Percentiles rank a stretch among this genome's conserved stretches.
phyloP scores from a whole-genome alignment of 2,329 filamentous ascomycete species.

The Aotearoamyces nothofagi region DNA sequence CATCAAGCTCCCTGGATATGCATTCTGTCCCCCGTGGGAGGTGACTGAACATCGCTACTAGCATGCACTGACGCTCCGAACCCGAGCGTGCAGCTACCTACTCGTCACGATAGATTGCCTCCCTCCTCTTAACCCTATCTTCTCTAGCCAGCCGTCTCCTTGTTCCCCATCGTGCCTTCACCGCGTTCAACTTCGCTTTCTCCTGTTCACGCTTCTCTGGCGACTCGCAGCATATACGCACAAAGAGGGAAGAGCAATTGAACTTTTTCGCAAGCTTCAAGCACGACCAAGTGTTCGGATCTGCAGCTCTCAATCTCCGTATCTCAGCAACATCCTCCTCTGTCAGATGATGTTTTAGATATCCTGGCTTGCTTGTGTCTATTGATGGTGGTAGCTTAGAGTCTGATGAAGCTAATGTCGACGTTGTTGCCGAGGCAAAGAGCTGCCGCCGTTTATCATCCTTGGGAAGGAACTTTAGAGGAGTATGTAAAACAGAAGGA shows the following conservation, averaged over 20 bases:
- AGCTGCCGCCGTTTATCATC: conserved; percentile 19
- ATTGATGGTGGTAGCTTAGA: conserved; percentile 14
- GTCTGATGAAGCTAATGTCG: conserved; percentile 6
- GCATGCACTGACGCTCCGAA: too few relatives aligned
- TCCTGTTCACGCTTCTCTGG: conserved; percentile 32
- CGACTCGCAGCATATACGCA: conserved; percentile 40
- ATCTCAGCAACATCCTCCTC: conserved; percentile 43
- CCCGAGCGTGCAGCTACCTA: too few relatives aligned
- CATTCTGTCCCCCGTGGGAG: too few relatives aligned
- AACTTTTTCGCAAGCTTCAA: conserved; percentile 35
- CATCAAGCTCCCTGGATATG: too few relatives aligned
- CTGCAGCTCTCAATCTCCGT: conserved; percentile 32
- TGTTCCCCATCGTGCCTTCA: conserved; percentile 41
- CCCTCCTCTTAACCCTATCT: conserved; percentile 35
- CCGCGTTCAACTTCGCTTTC: conserved; percentile 28
- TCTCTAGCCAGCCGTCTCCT: conserved; percentile 36
- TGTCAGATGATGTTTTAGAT: conserved; percentile 31
- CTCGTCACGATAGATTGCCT: conserved; percentile 6
- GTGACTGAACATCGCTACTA: too few relatives aligned
- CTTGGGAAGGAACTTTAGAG: conserved; percentile 48
- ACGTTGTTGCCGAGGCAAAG: conserved; percentile 10
- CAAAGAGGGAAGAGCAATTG: conserved; percentile 38
- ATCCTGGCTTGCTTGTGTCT: conserved; percentile 6
- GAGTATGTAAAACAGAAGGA: conserved; percentile 47
- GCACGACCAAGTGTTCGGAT: conserved; percentile 41